phyloP scores from a whole-genome alignment of 2,329 filamentous ascomycete genomes.

The Tothia fuscella region DNA sequence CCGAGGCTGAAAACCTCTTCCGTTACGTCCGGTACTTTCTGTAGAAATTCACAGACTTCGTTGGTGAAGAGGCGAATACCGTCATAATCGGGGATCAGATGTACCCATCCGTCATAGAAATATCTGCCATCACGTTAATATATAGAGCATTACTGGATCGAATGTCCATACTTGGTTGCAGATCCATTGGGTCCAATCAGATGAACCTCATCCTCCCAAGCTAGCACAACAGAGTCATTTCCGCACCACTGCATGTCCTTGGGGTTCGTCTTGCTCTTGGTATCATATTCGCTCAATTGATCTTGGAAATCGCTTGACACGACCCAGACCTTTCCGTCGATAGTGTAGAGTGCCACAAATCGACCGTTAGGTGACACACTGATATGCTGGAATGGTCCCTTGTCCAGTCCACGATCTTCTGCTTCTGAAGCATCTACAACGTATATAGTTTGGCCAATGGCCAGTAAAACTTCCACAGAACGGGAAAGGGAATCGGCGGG shows the following conservation, averaged over 20 bases:
- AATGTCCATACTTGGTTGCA: constrained; percentile 55
- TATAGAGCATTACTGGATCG: no score
- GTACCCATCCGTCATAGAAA: constrained; percentile 84
- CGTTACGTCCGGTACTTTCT: constrained; percentile 77
- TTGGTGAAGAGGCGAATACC: constrained; percentile 86
- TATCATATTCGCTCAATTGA: constrained; percentile 82
- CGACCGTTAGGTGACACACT: constrained; percentile 83
- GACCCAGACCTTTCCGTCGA: constrained; percentile 76
- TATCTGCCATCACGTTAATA: no score
- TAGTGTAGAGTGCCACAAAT: constrained; percentile 77
- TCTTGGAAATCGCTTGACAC: constrained; percentile 93
- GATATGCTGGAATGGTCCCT: constrained; percentile 85
- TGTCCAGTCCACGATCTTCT: constrained; percentile 81
- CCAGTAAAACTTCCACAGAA: constrained; percentile 84
- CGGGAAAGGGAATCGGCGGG: constrained; percentile 81
- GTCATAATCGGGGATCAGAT: constrained; percentile 77
- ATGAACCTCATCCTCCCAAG: constrained; percentile 97
- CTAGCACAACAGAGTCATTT: constrained; percentile 82
- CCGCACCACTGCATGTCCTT: constrained; percentile 93
- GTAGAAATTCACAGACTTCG: constrained; percentile 93
- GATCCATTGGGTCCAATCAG: constrained; percentile 76
- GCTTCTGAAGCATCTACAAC: constrained; percentile 80
- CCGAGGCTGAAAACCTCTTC: constrained; percentile 83
- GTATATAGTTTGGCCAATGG: constrained; percentile 72
- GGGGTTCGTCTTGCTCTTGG: constrained; percentile 70